Conservation (phyloP, 2,329 filamentous ascomycete species). For the Purpureocillium takamizusanense region DNA sequence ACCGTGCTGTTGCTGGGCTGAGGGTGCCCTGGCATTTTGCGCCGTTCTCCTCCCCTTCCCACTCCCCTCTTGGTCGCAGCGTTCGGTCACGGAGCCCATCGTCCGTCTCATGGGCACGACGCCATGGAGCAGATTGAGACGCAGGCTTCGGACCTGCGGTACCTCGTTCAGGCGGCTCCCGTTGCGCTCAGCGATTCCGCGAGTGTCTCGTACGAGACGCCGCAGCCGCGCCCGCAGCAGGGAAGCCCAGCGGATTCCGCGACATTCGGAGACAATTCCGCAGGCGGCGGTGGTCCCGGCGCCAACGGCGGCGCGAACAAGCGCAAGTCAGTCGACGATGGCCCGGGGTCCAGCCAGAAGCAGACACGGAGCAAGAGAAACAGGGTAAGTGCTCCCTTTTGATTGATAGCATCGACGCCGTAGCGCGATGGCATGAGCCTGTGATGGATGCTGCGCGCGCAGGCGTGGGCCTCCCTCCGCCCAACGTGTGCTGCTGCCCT, state of each 20-base stretch:
- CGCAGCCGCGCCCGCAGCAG: constrained; percentile 20
- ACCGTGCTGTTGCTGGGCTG: no score
- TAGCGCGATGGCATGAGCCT: no score
- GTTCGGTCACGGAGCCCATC: no score
- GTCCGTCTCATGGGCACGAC: constrained; percentile 2
- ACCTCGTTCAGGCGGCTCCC: constrained; percentile 30
- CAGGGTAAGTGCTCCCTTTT: constrained; percentile 31
- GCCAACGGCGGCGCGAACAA: constrained; percentile 19
- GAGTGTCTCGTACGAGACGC: constrained; percentile 22
- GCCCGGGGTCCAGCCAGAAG: constrained; percentile 29
- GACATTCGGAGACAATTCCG: constrained; percentile 41
- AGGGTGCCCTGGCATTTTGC: background rate
- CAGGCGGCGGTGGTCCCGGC: constrained; percentile 7
- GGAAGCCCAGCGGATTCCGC: constrained; percentile 28
- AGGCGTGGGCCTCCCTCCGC: no score
- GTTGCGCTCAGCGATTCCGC: constrained; percentile 19
- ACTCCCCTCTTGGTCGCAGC: background rate
- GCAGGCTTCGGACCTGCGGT: constrained; percentile 45
- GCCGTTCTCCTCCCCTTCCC: background rate
- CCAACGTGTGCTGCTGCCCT: no score
- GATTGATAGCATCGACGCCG: background rate
- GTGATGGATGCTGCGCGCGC: no score
- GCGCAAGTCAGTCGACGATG: constrained; percentile 33
- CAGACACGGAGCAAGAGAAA: constrained; percentile 54
- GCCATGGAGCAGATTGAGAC: constrained; percentile 45